phyloP scores from a whole-genome alignment of 306 rosid species.

The Cyamopsis tetragonoloba region DNA sequence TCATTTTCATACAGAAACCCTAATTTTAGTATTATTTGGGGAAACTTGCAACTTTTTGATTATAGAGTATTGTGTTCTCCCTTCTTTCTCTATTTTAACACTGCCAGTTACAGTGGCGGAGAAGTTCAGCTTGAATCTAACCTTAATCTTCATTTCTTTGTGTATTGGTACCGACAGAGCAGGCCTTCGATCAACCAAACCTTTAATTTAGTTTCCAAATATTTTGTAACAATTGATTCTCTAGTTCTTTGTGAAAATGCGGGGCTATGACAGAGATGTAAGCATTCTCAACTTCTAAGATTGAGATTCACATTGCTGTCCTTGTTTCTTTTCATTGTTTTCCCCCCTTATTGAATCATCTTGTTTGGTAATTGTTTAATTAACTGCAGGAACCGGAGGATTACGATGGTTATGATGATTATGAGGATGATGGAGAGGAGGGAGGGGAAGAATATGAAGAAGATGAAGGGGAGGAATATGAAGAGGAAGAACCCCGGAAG shows the following conservation, averaged over 20 bases:
- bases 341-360: background rate
- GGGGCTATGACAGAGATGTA: slow-evolving; percentile 60
- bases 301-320: background rate
- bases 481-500: slow-evolving; percentile 49
- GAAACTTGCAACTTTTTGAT: background rate
- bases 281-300: slow-evolving; percentile 18
- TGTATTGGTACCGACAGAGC: slow-evolving; percentile 3
- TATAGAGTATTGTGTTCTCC: background rate
- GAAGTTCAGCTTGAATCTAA: slow-evolving; percentile 4
- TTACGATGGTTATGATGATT: slow-evolving; percentile 64
- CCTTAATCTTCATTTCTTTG: slow-evolving; percentile 7
- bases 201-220: background rate
- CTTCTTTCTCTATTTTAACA: background rate
- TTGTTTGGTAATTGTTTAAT: background rate
- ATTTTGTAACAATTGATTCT: slow-evolving; percentile 21
- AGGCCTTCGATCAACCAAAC: background rate
- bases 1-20: background rate
- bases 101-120: slow-evolving; percentile 27
- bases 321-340: background rate
- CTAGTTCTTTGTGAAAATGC: slow-evolving; percentile 37
- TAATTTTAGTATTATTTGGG: background rate
- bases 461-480: slow-evolving; percentile 49
- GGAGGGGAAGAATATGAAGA: slow-evolving; percentile 45
- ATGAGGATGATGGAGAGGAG: slow-evolving; percentile 48
- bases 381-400: slow-evolving; percentile 39